Base-by-base conservation (phyloP, 345 rosid species). In the Jatropha curcas region DNA sequence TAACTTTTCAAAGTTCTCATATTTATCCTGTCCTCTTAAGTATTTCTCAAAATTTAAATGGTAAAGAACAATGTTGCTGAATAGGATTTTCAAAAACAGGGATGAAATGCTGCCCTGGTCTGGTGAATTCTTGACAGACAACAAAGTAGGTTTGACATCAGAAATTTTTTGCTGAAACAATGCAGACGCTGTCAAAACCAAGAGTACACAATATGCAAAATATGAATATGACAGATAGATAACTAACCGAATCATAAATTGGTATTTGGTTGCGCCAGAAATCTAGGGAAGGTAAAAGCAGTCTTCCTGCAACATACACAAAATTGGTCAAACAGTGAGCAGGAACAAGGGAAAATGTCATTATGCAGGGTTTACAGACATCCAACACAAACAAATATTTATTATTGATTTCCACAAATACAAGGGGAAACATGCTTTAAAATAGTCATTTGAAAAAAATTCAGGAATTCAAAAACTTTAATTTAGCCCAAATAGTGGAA, bases 211-310 rank as follows among this genome's bases (percentile, higher is more conserved):
- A 17, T 31, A 34, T 19, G 52, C 52, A 74, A 17, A 34, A 68
- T 68, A 19, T 4, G 22, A 61, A 33, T 30, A 50, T 1, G 22
- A 10, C 27, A 75, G n/a, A 39, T 28, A 30, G 24, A 70, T 25
- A 24, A 76, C 85, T 68, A 58, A 89, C 94, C 86, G 43, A 77
- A 79, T 88, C 96, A 78, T 93, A 91, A 68, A 93, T 82, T 24
- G 94, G 84, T 65, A 86, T 65, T 85, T 93, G 88, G 79, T 91
- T 90, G 70, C 92, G 91, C 97, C 97, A 93, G 82, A 82, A 93
- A 62, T 90, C 90, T 58, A 93, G 76, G 24, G 84, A 10, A 67
- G 97, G 92, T 69, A 91, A 58, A 64, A 91, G 92, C 65, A 88
- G 59, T 80, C 97, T 87, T 67, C 98, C 98, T 93, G 88, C 80